A percentile compares a stretch with the other conserved stretches of the same genome.
These are phyloP conservation scores for Termitomyces sp. DNA, from an alignment of 768 basidiomycete species.

Conservation along the genomic window DNA sequence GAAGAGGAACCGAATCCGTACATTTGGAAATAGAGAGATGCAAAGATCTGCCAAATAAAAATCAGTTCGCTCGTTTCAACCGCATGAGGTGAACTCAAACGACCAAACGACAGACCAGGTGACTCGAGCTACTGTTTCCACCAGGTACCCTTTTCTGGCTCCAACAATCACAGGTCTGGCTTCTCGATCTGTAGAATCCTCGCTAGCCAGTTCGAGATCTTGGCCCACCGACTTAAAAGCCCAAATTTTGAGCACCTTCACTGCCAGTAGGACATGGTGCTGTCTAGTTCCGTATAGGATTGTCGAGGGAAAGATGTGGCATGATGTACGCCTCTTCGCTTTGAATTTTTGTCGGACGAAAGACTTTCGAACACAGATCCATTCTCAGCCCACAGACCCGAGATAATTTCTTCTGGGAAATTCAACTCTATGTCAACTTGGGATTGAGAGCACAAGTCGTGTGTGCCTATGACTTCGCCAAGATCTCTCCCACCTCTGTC, in stretches of 20 bases:
- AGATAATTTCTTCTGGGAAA: not conserved
- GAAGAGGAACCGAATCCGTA: not conserved
- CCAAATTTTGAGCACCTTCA: not conserved
- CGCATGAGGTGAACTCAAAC: not conserved
- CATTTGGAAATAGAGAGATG: not conserved
- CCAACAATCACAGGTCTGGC: not conserved
- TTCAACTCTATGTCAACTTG: not conserved
- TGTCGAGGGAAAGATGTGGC: not conserved
- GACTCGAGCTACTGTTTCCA: not conserved
- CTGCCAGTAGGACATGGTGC: not conserved
- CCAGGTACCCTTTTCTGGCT: not conserved
- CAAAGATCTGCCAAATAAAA: not conserved
- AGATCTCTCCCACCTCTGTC: not conserved
- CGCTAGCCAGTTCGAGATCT: not conserved
- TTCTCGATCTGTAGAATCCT: not conserved
- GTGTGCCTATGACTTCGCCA: not conserved
- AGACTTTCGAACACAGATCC: slow-evolving; percentile 13
- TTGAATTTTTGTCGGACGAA: not conserved
- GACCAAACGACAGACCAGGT: slow-evolving; percentile 2
- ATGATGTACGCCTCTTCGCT: not conserved
- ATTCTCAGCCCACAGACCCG: slow-evolving; percentile 14
- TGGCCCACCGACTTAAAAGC: not conserved
- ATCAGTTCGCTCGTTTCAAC: not conserved
- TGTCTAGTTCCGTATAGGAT: not conserved
- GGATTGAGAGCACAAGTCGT: not conserved